Evolutionary conservation across 495 filamentous ascomycete species (phyloP), one percentile per base, ranked within the genome.

Genomic region (Aspergillus sclerotiicarbonarius): DNA sequence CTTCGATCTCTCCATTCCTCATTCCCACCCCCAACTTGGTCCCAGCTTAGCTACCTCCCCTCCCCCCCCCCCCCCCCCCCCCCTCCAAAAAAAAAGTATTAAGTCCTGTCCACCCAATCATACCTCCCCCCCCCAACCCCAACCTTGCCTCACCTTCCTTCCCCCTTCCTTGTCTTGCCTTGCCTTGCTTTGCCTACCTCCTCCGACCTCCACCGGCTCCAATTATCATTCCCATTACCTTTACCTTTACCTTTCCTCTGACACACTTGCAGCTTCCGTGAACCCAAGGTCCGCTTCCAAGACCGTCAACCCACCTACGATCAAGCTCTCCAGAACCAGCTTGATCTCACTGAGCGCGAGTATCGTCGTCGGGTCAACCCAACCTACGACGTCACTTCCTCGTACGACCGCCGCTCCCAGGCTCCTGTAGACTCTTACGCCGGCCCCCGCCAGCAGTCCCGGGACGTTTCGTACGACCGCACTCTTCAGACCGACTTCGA

Each of bases 311-410:
- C 67, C 49, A 71, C 72, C 65, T 81, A 84, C 78, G 80, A 83
- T 61, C 71, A 79, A 59, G 71, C 78, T 60, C 71, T 74, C 59
- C 70, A 78, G 62, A 77, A 79, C 61, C 82, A 86, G 67, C 82
- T 96, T 73, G 92, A 96, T 82, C 71, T 88, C 61, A 87, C 87
- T 69, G 92, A 96, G 79, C 84, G 85, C 73, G 84, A 93, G 71
- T 94, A 89, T 76, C 91, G 91, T 72, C 81, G 87, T 73, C 87
- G 88, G 64, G 79, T 86, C 73, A 82, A 88, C 65, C 87, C 89
- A 52, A 81, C 74, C 61, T 88, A 87, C 81, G 80, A 80, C 66
- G 81, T 83, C 65, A 80, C 86, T 68, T 80, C 82, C 69, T 76
- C 80, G 60, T 76, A 76, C 67, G 76, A 86, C 71, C 71, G 75